Conservation (phyloP, 176 grass and related monocot species). For the Avena eriantha region DNA sequence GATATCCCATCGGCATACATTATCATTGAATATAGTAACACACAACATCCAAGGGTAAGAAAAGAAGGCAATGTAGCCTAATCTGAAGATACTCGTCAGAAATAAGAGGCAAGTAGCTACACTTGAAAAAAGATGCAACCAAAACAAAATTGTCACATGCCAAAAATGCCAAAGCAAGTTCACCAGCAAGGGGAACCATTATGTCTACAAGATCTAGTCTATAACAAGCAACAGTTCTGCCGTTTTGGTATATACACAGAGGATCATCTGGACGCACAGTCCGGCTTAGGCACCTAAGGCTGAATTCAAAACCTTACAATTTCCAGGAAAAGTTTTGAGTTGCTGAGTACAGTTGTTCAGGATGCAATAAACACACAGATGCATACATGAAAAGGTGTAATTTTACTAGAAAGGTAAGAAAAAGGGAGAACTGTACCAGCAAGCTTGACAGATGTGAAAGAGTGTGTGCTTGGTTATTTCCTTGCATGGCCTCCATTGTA, state of each 20-base stretch:
- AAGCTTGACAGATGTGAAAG: constrained; percentile 83
- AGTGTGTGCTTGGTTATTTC: constrained; percentile 76
- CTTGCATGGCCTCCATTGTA: constrained; percentile 66
- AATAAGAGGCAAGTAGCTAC: neutral
- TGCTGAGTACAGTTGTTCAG: neutral
- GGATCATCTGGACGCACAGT: neutral
- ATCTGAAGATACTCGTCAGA: neutral
- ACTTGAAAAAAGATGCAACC: neutral
- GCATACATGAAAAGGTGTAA: neutral
- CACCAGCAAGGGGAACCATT: neutral
- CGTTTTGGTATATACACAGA: neutral
- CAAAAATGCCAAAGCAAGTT: neutral
- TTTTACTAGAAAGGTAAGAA: constrained; percentile 19
- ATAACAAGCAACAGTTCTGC: neutral
- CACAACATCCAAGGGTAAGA: neutral
- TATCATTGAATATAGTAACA: neutral
- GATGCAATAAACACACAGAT: neutral
- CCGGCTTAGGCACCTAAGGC: constrained; percentile 8
- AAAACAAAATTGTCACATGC: neutral
- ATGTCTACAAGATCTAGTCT: neutral
- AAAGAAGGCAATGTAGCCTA: neutral
- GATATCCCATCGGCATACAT: neutral
- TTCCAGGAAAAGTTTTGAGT: neutral
- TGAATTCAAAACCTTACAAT: constrained; percentile 19
- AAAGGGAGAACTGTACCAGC: constrained; percentile 54